Evolutionary conservation across 202 grass and related monocot species (phyloP).

Genomic region (Elaeis oleifera): DNA sequence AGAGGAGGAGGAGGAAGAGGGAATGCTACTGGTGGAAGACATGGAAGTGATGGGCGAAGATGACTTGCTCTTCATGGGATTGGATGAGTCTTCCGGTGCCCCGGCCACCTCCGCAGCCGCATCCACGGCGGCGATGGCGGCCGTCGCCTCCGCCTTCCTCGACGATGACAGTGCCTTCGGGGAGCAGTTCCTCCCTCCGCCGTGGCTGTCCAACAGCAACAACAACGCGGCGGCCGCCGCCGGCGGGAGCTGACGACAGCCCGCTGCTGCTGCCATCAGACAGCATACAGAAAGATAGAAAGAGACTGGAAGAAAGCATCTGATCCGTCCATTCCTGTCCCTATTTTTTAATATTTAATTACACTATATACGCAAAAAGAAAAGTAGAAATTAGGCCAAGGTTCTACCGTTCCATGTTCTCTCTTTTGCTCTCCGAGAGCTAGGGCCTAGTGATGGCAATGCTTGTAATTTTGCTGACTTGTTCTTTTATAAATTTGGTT

Average conservation of each 20-base stretch:
- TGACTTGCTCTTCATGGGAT: constrained; percentile 34
- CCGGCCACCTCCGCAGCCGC: not conserved
- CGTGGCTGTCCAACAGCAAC: not conserved
- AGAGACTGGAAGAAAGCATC: not conserved
- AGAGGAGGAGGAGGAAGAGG: constrained; percentile 19
- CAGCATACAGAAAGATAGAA: not conserved
- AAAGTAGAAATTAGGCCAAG: not conserved
- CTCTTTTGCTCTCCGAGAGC: not conserved
- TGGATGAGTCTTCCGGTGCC: not conserved
- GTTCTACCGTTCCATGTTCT: not conserved
- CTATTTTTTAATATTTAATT: no score
- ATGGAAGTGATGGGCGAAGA: constrained; percentile 38
- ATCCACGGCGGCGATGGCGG: not conserved
- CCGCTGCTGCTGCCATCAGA: not conserved
- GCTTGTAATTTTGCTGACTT: no score
- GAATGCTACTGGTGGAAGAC: constrained; percentile 34
- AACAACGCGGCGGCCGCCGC: constrained; percentile 8
- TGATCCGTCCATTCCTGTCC: not conserved
- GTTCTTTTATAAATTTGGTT: no score
- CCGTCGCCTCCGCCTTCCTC: constrained; percentile 8
- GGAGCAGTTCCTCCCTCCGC: constrained; percentile 11
- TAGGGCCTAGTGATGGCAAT: no score
- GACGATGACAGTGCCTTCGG: constrained; percentile 15
- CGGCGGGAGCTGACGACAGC: constrained; percentile 3
- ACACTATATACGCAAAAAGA: not conserved